Evolutionary conservation across 192 early-diverging fungal species (phyloP).

Genomic region (Pilaira anomala): DNA sequence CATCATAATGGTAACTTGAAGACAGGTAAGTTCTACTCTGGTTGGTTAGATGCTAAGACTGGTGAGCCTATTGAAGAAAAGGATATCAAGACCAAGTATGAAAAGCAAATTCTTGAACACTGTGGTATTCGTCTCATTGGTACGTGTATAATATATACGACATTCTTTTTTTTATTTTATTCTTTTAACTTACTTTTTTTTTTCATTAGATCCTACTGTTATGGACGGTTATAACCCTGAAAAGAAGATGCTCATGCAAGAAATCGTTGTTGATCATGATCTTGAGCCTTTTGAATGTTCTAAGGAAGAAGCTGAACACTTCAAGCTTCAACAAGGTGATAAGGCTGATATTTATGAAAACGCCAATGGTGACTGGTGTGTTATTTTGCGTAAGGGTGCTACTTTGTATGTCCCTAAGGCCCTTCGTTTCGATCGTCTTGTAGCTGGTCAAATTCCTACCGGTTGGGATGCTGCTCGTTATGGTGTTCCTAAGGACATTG

Average conservation of each 20-base stretch:
- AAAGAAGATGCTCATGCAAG: conserved; percentile 83
- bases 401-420: conserved; percentile 91
- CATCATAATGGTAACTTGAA: conserved; percentile 83
- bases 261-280: conserved; percentile 84
- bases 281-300: conserved; percentile 83
- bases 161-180: neutral
- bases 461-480: conserved; percentile 92
- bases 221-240: conserved; percentile 86
- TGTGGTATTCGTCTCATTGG: conserved; percentile 88
- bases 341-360: conserved; percentile 70
- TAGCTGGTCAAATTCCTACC: conserved; percentile 91
- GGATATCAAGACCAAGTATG: conserved; percentile 88
- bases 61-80: conserved; percentile 80
- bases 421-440: conserved; percentile 82
- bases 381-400: conserved; percentile 84
- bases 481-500: conserved; percentile 89
- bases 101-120: conserved; percentile 86
- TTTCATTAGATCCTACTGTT: conserved; percentile 59
- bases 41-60: conserved; percentile 90
- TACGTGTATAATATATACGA: conserved; percentile 9
- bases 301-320: conserved; percentile 82
- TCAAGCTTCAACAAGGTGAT: conserved; percentile 78
- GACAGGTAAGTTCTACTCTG: conserved; percentile 73
- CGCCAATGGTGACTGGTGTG: conserved; percentile 68
- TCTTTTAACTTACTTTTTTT: neutral